Evolutionary conservation across 305 asterid species (phyloP).

Genomic region (Fraxinus sp.): DNA sequence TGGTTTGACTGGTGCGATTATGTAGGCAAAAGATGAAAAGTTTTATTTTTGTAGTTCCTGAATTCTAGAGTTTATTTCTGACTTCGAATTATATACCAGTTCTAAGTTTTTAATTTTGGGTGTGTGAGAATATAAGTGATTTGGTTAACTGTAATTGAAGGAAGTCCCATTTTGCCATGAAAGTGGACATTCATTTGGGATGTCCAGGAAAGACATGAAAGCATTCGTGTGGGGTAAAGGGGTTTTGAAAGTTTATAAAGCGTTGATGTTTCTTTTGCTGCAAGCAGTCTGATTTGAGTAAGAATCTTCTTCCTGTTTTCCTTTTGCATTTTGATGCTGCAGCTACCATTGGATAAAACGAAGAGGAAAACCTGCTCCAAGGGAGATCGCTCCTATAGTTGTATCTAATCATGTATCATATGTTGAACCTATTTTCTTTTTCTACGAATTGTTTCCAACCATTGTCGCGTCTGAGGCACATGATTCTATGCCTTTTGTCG

Average conservation of each 20-base stretch:
- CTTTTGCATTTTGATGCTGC: constrained; percentile 31
- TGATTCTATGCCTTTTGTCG: constrained; percentile 97
- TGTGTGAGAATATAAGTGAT: neutral
- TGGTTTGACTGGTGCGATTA: neutral
- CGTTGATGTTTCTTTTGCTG: constrained; percentile 10
- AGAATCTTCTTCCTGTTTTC: constrained; percentile 20
- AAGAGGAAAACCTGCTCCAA: constrained; percentile 87
- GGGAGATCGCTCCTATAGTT: constrained; percentile 90
- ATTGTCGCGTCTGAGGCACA: constrained; percentile 93
- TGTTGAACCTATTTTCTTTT: constrained; percentile 89
- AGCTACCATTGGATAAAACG: constrained; percentile 96
- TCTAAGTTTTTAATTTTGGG: neutral
- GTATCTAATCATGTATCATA: constrained; percentile 95
- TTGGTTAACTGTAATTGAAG: neutral
- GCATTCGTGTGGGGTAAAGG: constrained; percentile 3
- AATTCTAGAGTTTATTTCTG: neutral
- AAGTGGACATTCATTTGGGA: neutral
- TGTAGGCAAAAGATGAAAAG: neutral
- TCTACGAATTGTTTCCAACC: constrained; percentile 94
- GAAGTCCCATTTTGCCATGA: neutral
- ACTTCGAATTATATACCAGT: neutral
- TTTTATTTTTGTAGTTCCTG: neutral
- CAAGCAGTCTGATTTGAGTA: constrained; percentile 13
- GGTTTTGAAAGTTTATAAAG: neutral
- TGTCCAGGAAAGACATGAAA: neutral